Conservation (phyloP, 306 rosid species). For the Vigna unguiculata region DNA sequence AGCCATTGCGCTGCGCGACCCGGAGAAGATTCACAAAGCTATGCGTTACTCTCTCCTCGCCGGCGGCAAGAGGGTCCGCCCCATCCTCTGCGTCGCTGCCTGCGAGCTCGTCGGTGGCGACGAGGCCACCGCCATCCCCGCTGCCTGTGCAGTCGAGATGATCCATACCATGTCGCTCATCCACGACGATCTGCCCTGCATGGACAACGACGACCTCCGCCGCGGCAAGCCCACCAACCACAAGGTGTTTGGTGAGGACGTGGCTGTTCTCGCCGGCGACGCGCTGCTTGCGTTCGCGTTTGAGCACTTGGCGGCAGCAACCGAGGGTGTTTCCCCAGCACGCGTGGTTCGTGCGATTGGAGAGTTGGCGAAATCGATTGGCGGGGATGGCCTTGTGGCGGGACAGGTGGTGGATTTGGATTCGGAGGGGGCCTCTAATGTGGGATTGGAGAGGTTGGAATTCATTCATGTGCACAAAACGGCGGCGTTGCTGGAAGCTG, state of each 20-base stretch:
- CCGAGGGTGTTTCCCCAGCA: conserved; percentile 48
- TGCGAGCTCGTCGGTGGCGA: conserved; percentile 75
- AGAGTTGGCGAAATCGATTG: conserved; percentile 70
- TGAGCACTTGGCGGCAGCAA: conserved; percentile 63
- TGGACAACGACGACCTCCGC: conserved; percentile 88
- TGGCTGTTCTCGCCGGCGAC: conserved; percentile 81
- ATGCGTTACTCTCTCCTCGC: conserved; percentile 87
- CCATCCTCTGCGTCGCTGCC: conserved; percentile 74
- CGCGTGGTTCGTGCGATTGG: conserved; percentile 56
- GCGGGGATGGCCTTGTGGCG: conserved; percentile 72
- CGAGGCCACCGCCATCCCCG: conserved; percentile 58
- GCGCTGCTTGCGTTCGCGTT: conserved; percentile 70
- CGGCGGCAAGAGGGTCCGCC: conserved; percentile 79
- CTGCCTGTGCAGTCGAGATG: conserved; percentile 86
- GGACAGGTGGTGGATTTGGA: conserved; percentile 74
- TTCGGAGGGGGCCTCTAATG: conserved; percentile 61
- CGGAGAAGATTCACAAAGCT: conserved; percentile 69
- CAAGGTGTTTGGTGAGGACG: conserved; percentile 76
- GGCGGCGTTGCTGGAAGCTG: conserved; percentile 67
- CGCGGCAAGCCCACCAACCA: conserved; percentile 82
- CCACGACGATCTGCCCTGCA: conserved; percentile 84
- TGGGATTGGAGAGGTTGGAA: conserved; percentile 61
- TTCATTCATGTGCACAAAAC: conserved; percentile 76
- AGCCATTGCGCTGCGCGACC: conserved; percentile 58
- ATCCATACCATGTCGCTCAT: conserved; percentile 87